Evolutionary conservation across 805 yeast species (phyloP).

Genomic region (Spathaspora passalidarum): DNA sequence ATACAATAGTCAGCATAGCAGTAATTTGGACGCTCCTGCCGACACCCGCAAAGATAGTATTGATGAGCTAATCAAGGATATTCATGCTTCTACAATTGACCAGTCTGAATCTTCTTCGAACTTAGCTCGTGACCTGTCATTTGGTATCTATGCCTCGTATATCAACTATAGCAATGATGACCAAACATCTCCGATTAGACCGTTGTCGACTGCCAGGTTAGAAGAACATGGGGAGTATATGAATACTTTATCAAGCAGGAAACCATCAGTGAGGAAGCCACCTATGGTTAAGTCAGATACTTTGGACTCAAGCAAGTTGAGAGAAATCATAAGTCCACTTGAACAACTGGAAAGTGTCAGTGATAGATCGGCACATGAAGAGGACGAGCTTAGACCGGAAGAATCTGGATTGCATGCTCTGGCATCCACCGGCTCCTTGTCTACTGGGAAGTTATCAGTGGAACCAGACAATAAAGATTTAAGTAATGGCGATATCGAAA

Average conservation of each 20-base stretch:
- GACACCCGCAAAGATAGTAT: no score
- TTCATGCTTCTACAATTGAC: conserved; percentile 15
- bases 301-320: not conserved
- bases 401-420: conserved; percentile 16
- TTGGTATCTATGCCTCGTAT: conserved; percentile 10
- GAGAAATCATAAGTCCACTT: no score
- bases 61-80: conserved; percentile 37
- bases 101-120: conserved; percentile 17
- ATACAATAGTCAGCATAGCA: conserved; percentile 4
- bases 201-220: conserved; percentile 14
- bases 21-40: conserved; percentile 2
- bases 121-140: conserved; percentile 11
- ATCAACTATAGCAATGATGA: conserved; percentile 9
- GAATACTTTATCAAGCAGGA: conserved; percentile 22
- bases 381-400: not conserved
- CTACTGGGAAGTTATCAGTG: conserved; percentile 20
- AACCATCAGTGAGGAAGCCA: conserved; percentile 36
- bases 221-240: conserved; percentile 21
- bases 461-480: not conserved
- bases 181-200: conserved; percentile 22
- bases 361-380: not conserved
- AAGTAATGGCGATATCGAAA: not conserved
- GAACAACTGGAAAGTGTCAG: not conserved
- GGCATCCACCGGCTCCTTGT: conserved; percentile 26
- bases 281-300: conserved; percentile 14